Conservation (phyloP, 2,329 filamentous ascomycete species). For the Alternaria gansuensis region DNA sequence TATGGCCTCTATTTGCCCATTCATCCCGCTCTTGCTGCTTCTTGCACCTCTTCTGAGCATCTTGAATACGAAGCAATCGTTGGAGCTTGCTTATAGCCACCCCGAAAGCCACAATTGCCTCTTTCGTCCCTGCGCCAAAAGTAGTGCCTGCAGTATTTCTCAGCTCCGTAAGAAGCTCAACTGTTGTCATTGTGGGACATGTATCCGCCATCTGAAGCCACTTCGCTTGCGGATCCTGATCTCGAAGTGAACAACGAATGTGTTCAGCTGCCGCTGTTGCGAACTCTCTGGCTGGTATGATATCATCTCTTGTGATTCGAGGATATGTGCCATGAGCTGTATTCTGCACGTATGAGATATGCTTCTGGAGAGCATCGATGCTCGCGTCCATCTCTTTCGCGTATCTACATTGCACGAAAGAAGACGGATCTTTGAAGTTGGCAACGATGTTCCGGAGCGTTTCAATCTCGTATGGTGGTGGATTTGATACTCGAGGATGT, state of each 20-base stretch:
- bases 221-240: slow-evolving; percentile 36
- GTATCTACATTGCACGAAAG: slow-evolving; percentile 53
- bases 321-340: slow-evolving; percentile 8
- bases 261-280: slow-evolving; percentile 12
- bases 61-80: slow-evolving; percentile 56
- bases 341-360: slow-evolving; percentile 4
- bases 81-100: slow-evolving; percentile 58
- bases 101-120: slow-evolving; percentile 57
- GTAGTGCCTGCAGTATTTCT: slow-evolving; percentile 44
- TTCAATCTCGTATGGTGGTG: slow-evolving; percentile 10
- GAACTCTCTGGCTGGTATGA: slow-evolving; percentile 30
- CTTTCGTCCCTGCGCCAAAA: slow-evolving; percentile 53
- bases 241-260: slow-evolving; percentile 19
- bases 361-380: slow-evolving; percentile 41
- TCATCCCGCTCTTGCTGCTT: slow-evolving; percentile 55
- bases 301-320: slow-evolving; percentile 15
- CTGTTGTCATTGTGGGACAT: slow-evolving; percentile 58
- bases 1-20: slow-evolving; percentile 60
- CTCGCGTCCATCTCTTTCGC: slow-evolving; percentile 51
- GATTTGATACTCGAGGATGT: background rate
- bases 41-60: slow-evolving; percentile 38
- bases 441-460: slow-evolving; percentile 28
- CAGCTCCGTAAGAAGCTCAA: slow-evolving; percentile 60
- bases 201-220: slow-evolving; percentile 58
- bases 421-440: slow-evolving; percentile 33